phyloP scores from a whole-genome alignment of 2,329 filamentous ascomycete genomes.

The Aspergillus niger region DNA sequence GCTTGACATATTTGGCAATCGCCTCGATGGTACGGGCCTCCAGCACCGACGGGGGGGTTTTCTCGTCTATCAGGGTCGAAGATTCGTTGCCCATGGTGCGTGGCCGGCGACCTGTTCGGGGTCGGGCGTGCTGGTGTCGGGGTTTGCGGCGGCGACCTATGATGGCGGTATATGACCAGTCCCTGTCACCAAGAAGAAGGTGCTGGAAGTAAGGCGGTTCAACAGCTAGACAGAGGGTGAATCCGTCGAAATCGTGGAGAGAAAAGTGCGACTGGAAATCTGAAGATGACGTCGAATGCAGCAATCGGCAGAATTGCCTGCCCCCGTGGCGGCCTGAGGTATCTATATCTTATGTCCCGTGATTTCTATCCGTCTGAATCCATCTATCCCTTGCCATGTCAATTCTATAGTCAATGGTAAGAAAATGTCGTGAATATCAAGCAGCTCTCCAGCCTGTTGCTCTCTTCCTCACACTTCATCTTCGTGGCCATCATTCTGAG shows the following conservation, averaged over 20 bases:
- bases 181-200: neutral
- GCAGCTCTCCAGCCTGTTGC: too few relatives aligned
- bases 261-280: constrained; percentile 5
- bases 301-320: constrained; percentile 7
- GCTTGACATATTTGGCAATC: constrained; percentile 77
- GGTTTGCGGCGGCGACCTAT: constrained; percentile 29
- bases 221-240: neutral
- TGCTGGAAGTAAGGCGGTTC: neutral
- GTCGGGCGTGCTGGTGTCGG: constrained; percentile 23
- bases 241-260: neutral
- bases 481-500: too few relatives aligned
- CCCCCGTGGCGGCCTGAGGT: constrained; percentile 17
- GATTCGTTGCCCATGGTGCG: constrained; percentile 79
- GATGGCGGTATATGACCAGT: constrained; percentile 8
- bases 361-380: neutral
- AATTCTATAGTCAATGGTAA: too few relatives aligned
- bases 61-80: constrained; percentile 67
- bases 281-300: constrained; percentile 15
- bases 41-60: constrained; percentile 65
- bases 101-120: constrained; percentile 18
- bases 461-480: too few relatives aligned
- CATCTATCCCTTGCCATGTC: too few relatives aligned
- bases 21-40: constrained; percentile 68
- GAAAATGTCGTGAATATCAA: too few relatives aligned
- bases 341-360: neutral